phyloP scores from a whole-genome alignment of 305 asterid genomes.

The Stenogyne calaminthoides region DNA sequence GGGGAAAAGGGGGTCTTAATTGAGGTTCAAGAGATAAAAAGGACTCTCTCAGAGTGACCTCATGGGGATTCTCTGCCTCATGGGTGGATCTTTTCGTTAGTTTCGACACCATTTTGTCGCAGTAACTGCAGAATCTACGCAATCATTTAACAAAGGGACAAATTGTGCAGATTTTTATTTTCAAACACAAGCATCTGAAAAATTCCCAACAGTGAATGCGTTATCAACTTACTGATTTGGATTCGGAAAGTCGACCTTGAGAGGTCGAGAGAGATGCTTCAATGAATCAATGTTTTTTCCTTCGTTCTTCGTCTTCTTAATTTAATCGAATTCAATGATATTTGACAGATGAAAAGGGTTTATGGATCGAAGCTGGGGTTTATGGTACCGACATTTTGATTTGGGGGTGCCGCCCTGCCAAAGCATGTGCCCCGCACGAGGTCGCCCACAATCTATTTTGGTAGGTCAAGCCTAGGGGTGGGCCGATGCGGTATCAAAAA shows the following conservation, averaged over 20 bases:
- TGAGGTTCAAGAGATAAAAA: constrained; percentile 53
- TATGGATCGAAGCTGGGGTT: too few species aligned
- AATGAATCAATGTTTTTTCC: too few species aligned
- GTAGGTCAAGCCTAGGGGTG: too few species aligned
- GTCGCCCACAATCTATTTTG: too few species aligned
- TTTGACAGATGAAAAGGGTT: too few species aligned
- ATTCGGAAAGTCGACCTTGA: background rate
- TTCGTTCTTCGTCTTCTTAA: too few species aligned
- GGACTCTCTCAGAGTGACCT: constrained; percentile 57
- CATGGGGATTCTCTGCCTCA: constrained; percentile 70
- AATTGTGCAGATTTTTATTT: background rate
- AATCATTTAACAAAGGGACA: background rate
- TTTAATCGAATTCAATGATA: too few species aligned
- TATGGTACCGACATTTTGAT: too few species aligned
- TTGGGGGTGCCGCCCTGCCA: too few species aligned
- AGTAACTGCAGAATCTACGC: background rate
- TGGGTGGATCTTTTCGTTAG: constrained; percentile 37
- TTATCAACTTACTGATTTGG: background rate
- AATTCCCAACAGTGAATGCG: background rate
- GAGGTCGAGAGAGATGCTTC: background rate
- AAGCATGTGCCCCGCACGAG: too few species aligned
- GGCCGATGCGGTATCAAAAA: too few species aligned
- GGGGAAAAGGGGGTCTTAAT: constrained; percentile 70
- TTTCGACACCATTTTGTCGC: constrained; percentile 41
- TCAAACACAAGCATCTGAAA: background rate